phyloP scores from a whole-genome alignment of 139 green algal species.

The Chlamydomonas incerta region DNA sequence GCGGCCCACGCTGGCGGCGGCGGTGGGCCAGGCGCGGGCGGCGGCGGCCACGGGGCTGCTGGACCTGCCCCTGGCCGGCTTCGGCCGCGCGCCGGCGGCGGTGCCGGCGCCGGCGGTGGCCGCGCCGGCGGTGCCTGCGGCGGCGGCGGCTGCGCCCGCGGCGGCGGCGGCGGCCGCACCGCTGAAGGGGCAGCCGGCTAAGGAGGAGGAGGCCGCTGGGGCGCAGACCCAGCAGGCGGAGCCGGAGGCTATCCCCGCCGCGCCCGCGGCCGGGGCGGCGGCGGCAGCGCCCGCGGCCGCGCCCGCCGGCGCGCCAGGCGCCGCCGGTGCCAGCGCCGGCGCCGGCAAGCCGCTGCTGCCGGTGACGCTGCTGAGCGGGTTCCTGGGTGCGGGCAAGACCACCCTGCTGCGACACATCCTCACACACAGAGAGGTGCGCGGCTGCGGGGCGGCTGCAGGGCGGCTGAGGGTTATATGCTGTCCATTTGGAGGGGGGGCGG shows the following conservation, averaged over 20 bases:
- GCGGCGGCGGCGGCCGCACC: not conserved
- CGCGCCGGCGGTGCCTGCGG: not conserved
- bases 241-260: not conserved
- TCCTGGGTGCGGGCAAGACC: slow-evolving; percentile 84
- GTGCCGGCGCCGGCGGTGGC: not conserved
- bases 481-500: no score
- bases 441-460: no score
- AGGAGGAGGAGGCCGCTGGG: not conserved
- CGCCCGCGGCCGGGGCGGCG: not conserved
- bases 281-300: not conserved
- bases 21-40: not conserved
- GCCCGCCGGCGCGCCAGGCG: not conserved
- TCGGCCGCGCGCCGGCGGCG: not conserved
- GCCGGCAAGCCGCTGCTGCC: slow-evolving; percentile 52
- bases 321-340: not conserved
- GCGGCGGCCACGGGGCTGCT: slow-evolving; percentile 1
- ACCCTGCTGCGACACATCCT: slow-evolving; percentile 85
- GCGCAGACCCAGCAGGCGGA: not conserved
- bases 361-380: slow-evolving; percentile 81
- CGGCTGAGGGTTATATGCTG: no score
- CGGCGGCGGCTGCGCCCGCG: not conserved
- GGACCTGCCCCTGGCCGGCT: not conserved
- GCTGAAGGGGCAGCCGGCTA: not conserved
- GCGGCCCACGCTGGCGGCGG: not conserved
- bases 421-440: slow-evolving; percentile 40